phyloP scores from a whole-genome alignment of 75 land plant species.

The Isoetes taiwanensis region DNA sequence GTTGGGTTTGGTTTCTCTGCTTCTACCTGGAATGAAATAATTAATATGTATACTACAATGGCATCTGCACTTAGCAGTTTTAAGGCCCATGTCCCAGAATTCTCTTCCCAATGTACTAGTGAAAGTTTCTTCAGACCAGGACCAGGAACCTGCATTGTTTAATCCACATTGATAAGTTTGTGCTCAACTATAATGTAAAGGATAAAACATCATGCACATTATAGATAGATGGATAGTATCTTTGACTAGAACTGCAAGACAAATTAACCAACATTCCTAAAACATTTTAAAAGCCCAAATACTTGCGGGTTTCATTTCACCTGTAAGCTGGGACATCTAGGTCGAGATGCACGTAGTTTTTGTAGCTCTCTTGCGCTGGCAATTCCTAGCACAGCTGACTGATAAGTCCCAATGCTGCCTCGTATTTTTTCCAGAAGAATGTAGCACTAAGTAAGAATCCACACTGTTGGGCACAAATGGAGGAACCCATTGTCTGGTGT shows the following conservation, averaged over 20 bases:
- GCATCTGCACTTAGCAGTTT: slow-evolving; percentile 84
- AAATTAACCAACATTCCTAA: too few species aligned
- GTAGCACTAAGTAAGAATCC: slow-evolving; percentile 55
- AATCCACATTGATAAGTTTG: too few species aligned
- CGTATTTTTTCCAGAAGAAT: slow-evolving; percentile 45
- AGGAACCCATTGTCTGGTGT: slow-evolving; percentile 49
- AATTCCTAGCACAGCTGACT: slow-evolving; percentile 70
- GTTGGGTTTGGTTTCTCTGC: slow-evolving; percentile 93
- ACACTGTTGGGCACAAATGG: slow-evolving; percentile 43
- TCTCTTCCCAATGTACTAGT: slow-evolving; percentile 46
- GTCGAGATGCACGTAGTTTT: slow-evolving; percentile 57
- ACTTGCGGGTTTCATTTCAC: too few species aligned
- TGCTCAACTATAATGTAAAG: too few species aligned
- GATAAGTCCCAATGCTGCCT: slow-evolving; percentile 73
- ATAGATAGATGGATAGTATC: too few species aligned
- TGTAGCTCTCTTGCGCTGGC: slow-evolving; percentile 41
- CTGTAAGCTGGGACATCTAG: slow-evolving; percentile 40
- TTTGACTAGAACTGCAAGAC: too few species aligned
- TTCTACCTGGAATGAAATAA: slow-evolving; percentile 73
- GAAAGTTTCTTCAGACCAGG: slow-evolving; percentile 50
- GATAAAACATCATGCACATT: too few species aligned
- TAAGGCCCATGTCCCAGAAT: slow-evolving; percentile 61
- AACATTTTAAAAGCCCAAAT: too few species aligned
- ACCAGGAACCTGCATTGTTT: slow-evolving; percentile 57
- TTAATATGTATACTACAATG: slow-evolving; percentile 56